These are phyloP conservation scores for Brassica balearica DNA, from an alignment of 441 rosid genomes.

Conservation along the genomic window DNA sequence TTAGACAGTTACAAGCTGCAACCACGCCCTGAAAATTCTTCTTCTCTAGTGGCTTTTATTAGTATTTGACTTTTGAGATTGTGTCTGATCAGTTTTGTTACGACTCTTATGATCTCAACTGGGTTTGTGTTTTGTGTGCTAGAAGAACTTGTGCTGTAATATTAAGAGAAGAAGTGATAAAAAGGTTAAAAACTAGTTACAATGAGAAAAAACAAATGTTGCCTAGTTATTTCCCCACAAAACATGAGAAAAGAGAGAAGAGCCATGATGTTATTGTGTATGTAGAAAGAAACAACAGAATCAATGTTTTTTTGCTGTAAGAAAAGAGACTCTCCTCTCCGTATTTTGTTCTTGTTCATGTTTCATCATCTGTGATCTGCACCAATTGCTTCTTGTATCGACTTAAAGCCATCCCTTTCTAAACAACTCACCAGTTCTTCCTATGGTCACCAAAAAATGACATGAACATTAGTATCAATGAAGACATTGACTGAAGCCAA, in stretches of 20 bases:
- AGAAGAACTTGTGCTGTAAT: conserved; percentile 12
- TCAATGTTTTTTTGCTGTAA: conserved; percentile 2
- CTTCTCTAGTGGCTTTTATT: conserved; percentile 5
- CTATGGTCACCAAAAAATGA: conserved; percentile 21
- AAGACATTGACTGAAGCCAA: too few relatives aligned
- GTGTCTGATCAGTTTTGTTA: conserved; percentile 1
- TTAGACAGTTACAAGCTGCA: conserved; percentile 73
- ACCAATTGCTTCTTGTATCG: conserved; percentile 84
- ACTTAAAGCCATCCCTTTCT: conserved; percentile 92
- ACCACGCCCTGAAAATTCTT: conserved; percentile 36
- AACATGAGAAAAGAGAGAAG: too few relatives aligned
- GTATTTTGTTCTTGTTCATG: not conserved
- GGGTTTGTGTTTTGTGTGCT: not conserved
- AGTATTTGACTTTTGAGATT: not conserved
- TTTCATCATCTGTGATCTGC: conserved; percentile 70
- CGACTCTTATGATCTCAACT: conserved; percentile 4
- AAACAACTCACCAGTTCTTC: conserved; percentile 86
- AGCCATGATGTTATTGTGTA: not conserved
- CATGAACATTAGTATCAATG: not conserved
- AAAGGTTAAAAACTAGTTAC: not conserved
- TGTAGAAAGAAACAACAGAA: conserved; percentile 24
- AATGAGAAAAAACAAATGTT: not conserved
- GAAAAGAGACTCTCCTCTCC: too few relatives aligned
- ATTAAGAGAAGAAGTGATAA: not conserved
- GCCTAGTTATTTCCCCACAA: conserved; percentile 12